Conservation (phyloP, 139 green algal species). For the Zygnema cylindricum region DNA sequence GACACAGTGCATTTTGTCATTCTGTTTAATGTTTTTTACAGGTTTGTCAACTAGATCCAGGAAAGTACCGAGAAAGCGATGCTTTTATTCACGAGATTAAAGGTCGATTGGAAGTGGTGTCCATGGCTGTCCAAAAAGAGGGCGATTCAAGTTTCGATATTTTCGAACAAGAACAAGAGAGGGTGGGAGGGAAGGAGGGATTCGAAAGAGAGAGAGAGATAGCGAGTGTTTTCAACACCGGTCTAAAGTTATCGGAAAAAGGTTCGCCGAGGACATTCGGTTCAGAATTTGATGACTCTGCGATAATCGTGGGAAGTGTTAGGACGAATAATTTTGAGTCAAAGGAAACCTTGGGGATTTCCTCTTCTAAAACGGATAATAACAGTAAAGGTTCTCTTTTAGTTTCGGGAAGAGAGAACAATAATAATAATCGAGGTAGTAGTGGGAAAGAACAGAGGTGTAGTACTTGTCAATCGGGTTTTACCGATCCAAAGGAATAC, state of each 20-base stretch:
- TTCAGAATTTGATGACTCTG: not conserved
- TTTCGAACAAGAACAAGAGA: constrained; percentile 18
- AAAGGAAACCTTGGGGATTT: too few species aligned
- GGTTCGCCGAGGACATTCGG: not conserved
- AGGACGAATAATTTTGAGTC: too few species aligned
- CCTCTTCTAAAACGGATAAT: too few species aligned
- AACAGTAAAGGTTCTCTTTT: not conserved
- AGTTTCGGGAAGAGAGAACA: constrained; percentile 2
- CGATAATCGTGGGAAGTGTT: not conserved
- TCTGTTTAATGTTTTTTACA: too few species aligned
- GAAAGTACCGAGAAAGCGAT: constrained; percentile 84
- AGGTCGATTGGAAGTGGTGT: constrained; percentile 85
- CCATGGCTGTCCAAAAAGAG: constrained; percentile 71
- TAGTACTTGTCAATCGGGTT: constrained; percentile 62
- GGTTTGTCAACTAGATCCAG: constrained; percentile 79
- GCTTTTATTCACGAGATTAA: constrained; percentile 72
- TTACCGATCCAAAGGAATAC: constrained; percentile 73
- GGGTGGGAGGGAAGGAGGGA: constrained; percentile 23
- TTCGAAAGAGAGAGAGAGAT: not conserved
- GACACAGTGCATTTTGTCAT: too few species aligned
- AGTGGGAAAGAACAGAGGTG: constrained; percentile 41
- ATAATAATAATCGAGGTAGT: not conserved
- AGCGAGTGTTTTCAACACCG: not conserved
- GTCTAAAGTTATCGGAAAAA: not conserved
- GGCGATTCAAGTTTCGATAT: constrained; percentile 29